Percentiles rank a stretch among this genome's conserved stretches.
Evolutionary conservation across 768 basidiomycete species (phyloP).

Genomic region (Mycena chlorophos): DNA sequence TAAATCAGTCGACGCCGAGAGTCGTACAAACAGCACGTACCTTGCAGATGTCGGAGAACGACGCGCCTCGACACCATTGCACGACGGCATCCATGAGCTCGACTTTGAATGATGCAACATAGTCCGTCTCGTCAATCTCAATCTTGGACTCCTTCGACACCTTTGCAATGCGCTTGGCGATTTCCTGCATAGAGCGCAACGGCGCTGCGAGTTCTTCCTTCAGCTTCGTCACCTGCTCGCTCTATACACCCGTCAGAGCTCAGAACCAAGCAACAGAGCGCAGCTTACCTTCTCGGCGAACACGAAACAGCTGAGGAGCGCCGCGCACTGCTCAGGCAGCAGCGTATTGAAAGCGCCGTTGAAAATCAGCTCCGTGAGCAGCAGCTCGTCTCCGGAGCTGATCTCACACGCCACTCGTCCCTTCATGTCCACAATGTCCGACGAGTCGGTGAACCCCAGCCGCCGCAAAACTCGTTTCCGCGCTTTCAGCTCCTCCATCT

Average conservation of each 20-base stretch:
- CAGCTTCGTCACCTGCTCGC: constrained; percentile 80
- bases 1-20: background rate
- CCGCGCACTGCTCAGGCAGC: constrained; percentile 88
- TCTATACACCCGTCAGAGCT: constrained; percentile 43
- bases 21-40: constrained; percentile 39
- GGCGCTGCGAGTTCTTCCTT: constrained; percentile 94
- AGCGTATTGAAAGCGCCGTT: constrained; percentile 93
- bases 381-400: constrained; percentile 92
- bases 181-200: constrained; percentile 92
- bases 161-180: constrained; percentile 93
- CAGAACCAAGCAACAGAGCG: background rate
- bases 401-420: constrained; percentile 99
- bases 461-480: constrained; percentile 92
- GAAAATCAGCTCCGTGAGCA: constrained; percentile 96
- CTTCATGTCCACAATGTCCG: constrained; percentile 97
- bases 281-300: constrained; percentile 86
- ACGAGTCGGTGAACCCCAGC: constrained; percentile 82
- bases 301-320: constrained; percentile 95
- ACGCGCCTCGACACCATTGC: constrained; percentile 97
- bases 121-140: constrained; percentile 86
- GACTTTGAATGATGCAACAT: constrained; percentile 95
- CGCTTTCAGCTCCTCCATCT: constrained; percentile 94
- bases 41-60: constrained; percentile 96
- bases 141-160: constrained; percentile 94
- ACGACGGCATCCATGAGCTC: constrained; percentile 98